A percentile compares a stretch with the other conserved stretches of the same genome.
These are phyloP conservation scores for Irpex sp. DNA, from an alignment of 1,284 basidiomycete genomes.

Conservation along the genomic window DNA sequence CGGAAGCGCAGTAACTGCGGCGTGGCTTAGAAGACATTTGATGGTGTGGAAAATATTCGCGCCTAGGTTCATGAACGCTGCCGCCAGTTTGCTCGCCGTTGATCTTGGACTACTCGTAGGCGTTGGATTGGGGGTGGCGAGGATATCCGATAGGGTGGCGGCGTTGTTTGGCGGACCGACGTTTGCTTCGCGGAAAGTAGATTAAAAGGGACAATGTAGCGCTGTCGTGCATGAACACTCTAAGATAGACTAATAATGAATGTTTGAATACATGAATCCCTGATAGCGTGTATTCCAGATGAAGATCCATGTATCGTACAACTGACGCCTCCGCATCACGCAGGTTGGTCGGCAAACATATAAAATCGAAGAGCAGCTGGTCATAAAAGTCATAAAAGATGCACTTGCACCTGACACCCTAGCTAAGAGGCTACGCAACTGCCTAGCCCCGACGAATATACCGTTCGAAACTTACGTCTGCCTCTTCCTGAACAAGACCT, in stretches of 20 bases:
- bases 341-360: too few relatives aligned
- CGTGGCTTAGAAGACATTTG: conserved; percentile 87
- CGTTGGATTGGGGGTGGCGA: conserved; percentile 42
- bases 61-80: conserved; percentile 90
- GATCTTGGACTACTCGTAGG: conserved; percentile 68
- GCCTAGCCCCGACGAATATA: background rate
- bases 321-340: too few relatives aligned
- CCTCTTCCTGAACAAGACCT: conserved; percentile 17
- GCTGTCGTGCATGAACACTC: background rate
- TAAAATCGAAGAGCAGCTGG: too few relatives aligned
- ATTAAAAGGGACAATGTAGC: background rate
- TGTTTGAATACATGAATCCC: background rate
- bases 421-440: too few relatives aligned
- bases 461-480: background rate
- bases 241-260: too few relatives aligned
- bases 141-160: conserved; percentile 31
- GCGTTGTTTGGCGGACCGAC: conserved; percentile 29
- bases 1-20: conserved; percentile 80
- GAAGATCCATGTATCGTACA: too few relatives aligned
- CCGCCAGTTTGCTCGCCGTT: conserved; percentile 57
- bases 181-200: background rate
- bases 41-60: conserved; percentile 99
- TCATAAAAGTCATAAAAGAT: too few relatives aligned
- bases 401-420: too few relatives aligned
- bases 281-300: background rate